Evolutionary conservation across 139 green algal species (phyloP).

Genomic region (Medakamo hakoo): DNA sequence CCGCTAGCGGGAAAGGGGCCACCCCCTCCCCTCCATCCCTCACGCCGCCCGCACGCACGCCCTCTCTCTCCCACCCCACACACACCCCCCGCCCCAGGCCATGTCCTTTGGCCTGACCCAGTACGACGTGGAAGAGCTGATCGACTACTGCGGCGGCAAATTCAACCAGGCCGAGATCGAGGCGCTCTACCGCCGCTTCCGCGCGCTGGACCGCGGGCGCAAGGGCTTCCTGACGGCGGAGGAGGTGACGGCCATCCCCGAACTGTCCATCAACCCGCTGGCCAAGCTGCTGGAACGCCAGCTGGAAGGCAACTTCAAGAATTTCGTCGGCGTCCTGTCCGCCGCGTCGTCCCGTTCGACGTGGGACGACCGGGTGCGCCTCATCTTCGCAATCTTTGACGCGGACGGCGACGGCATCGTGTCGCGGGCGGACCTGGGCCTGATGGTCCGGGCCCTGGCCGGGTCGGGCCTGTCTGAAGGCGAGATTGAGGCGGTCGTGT

Average conservation of each 20-base stretch:
- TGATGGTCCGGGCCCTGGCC: not conserved
- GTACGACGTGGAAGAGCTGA: constrained; percentile 79
- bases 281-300: constrained; percentile 52
- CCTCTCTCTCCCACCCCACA: not conserved
- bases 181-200: constrained; percentile 75
- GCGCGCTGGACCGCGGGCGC: constrained; percentile 59
- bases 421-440: not conserved
- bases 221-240: constrained; percentile 85
- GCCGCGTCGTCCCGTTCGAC: constrained; percentile 48
- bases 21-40: not conserved
- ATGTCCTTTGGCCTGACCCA: constrained; percentile 69
- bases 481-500: not conserved
- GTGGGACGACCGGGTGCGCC: constrained; percentile 51
- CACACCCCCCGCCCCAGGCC: constrained; percentile 18
- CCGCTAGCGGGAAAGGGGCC: no score
- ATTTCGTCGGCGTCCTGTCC: constrained; percentile 69
- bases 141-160: constrained; percentile 31
- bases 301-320: constrained; percentile 85
- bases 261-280: constrained; percentile 91
- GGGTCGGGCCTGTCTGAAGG: not conserved
- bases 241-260: constrained; percentile 79
- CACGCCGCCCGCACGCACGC: not conserved
- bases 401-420: constrained; percentile 32
- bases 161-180: constrained; percentile 73
- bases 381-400: constrained; percentile 68